Evolutionary conservation across 2,329 filamentous ascomycete species (phyloP).

Genomic region (Penicillium verrucosum): DNA sequence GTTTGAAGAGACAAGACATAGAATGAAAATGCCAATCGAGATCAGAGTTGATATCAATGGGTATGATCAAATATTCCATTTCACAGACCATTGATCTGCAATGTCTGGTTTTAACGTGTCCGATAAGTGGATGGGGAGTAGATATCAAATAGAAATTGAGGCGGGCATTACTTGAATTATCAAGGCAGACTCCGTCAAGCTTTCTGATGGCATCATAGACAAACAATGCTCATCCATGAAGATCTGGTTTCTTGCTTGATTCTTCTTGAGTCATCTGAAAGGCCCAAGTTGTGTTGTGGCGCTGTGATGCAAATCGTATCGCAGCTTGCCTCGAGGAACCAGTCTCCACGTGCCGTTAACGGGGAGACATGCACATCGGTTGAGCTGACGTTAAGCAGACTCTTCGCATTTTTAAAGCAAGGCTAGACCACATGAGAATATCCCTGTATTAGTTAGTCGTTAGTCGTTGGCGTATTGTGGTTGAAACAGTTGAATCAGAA

Average conservation of each 20-base stretch:
- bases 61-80: not conserved
- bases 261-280: not conserved
- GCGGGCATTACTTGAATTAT: not conserved
- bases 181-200: not conserved
- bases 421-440: not conserved
- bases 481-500: not conserved
- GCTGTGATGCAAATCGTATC: not conserved
- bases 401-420: not conserved
- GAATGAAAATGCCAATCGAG: not conserved
- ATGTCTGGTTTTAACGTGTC: not conserved
- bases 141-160: not conserved
- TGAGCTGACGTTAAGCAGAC: not conserved
- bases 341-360: not conserved
- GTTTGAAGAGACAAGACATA: not conserved
- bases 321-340: not conserved
- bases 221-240: not conserved
- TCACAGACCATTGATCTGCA: not conserved
- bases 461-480: not conserved
- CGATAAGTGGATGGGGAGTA: not conserved
- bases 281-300: not conserved
- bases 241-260: not conserved
- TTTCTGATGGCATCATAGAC: not conserved
- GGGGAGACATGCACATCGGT: not conserved
- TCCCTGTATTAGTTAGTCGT: not conserved
- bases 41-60: not conserved